Evolutionary conservation across 83 land plant species (phyloP).

Genomic region (Picea abies): DNA sequence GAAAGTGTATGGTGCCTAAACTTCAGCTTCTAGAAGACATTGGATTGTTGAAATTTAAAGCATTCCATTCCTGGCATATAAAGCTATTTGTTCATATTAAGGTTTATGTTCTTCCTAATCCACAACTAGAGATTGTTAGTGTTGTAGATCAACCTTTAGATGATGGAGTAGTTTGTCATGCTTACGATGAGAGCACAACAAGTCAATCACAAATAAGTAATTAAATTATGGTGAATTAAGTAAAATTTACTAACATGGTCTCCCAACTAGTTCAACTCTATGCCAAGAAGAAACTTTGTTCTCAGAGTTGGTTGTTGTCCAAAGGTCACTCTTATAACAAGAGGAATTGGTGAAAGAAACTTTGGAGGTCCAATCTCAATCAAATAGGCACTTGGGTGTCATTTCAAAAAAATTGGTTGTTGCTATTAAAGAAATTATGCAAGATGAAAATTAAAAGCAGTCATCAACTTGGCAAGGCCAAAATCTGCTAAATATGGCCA

Average conservation of each 20-base stretch:
- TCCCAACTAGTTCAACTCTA: conserved; percentile 9
- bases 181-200: too few relatives aligned
- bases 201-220: too few relatives aligned
- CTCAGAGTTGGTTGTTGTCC: neutral
- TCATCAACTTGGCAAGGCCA: conserved; percentile 80
- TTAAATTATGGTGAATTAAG: too few relatives aligned
- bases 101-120: too few relatives aligned
- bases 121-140: too few relatives aligned
- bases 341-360: neutral
- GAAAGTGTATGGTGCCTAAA: too few relatives aligned
- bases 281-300: neutral
- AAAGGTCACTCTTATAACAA: neutral
- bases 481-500: conserved; percentile 80
- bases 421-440: conserved; percentile 21
- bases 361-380: neutral
- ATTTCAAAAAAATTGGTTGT: conserved; percentile 15
- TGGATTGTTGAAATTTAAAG: too few relatives aligned
- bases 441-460: conserved; percentile 47
- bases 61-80: too few relatives aligned
- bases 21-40: too few relatives aligned
- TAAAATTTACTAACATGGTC: neutral
- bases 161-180: too few relatives aligned
- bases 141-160: too few relatives aligned
- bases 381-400: conserved; percentile 10
- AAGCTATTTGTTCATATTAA: too few relatives aligned